phyloP scores from a whole-genome alignment of 495 filamentous ascomycete species.

The Acidiella bohemica region DNA sequence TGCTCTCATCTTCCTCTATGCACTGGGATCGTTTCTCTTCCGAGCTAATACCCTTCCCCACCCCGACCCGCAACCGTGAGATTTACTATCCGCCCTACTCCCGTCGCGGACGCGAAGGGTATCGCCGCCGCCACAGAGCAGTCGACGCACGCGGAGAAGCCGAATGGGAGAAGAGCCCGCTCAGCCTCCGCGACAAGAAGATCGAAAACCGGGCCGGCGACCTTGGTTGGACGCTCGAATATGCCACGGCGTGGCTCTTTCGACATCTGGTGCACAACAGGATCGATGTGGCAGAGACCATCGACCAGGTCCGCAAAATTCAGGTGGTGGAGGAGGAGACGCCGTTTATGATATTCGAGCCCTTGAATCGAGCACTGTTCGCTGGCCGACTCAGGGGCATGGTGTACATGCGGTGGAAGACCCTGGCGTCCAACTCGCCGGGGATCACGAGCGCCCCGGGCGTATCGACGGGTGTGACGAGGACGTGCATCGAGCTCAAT shows the following conservation, averaged over 20 bases:
- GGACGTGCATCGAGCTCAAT: slow-evolving; percentile 16
- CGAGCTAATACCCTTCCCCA: slow-evolving; percentile 5
- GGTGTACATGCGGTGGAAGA: slow-evolving; percentile 14
- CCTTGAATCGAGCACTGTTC: slow-evolving; percentile 9
- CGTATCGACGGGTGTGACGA: not conserved
- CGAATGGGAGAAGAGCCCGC: not conserved
- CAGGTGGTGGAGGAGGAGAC: not conserved
- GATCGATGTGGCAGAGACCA: slow-evolving; percentile 9
- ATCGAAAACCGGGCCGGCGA: slow-evolving; percentile 5
- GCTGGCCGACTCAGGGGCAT: slow-evolving; percentile 6
- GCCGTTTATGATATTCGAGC: slow-evolving; percentile 14
- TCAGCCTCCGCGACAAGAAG: not conserved
- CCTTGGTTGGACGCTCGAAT: slow-evolving; percentile 15
- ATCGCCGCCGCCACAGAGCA: too few species aligned
- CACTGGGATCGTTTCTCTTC: not conserved
- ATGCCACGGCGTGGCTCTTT: slow-evolving; percentile 16
- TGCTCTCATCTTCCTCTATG: not conserved
- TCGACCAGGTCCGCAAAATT: slow-evolving; percentile 4
- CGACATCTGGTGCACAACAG: slow-evolving; percentile 4
- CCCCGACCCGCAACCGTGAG: slow-evolving; percentile 2
- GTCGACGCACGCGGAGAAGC: too few species aligned
- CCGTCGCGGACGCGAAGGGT: not conserved
- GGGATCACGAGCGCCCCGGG: slow-evolving; percentile 10
- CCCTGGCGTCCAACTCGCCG: not conserved
- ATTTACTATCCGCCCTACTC: slow-evolving; percentile 1